These are phyloP conservation scores for Penicillium sp. DNA, from an alignment of 2,329 filamentous ascomycete genomes.

Conservation along the genomic window DNA sequence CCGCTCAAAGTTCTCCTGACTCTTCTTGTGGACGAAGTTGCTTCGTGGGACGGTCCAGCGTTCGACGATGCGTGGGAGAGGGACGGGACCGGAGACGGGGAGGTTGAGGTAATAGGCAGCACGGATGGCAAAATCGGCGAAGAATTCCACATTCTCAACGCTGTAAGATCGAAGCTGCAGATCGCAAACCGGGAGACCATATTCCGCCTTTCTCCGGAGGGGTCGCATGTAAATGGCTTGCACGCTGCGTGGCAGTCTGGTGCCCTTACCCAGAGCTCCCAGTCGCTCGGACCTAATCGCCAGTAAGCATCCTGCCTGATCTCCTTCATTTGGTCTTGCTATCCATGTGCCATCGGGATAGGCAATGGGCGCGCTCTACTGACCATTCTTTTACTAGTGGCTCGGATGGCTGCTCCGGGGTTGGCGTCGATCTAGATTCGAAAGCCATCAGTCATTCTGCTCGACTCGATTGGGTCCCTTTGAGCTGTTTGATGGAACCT, in stretches of 20 bases:
- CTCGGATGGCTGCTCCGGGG: constrained; percentile 13
- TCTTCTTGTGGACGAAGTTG: constrained; percentile 96
- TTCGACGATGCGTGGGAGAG: constrained; percentile 82
- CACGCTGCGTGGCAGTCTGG: constrained; percentile 73
- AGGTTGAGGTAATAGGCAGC: constrained; percentile 92
- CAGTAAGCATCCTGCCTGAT: constrained; percentile 5
- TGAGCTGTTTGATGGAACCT: not conserved
- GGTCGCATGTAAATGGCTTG: constrained; percentile 86
- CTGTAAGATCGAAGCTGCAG: constrained; percentile 92
- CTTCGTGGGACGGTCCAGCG: constrained; percentile 89
- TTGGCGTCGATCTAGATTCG: constrained; percentile 9
- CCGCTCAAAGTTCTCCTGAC: constrained; percentile 95
- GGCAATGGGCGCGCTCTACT: constrained; percentile 7
- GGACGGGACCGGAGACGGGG: constrained; percentile 79
- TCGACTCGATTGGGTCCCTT: not conserved
- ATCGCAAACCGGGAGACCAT: constrained; percentile 82
- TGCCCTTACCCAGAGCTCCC: constrained; percentile 31
- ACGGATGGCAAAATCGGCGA: constrained; percentile 88
- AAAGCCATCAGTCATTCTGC: constrained; percentile 3
- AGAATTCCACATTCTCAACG: constrained; percentile 87
- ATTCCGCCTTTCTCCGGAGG: constrained; percentile 69
- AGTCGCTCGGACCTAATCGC: constrained; percentile 37
- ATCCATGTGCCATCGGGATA: not conserved
- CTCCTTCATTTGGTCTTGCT: not conserved
- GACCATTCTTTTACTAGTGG: constrained; percentile 31